Conservation (phyloP, 768 basidiomycete genomes). For the Pilatotrama ljubarskyi region DNA sequence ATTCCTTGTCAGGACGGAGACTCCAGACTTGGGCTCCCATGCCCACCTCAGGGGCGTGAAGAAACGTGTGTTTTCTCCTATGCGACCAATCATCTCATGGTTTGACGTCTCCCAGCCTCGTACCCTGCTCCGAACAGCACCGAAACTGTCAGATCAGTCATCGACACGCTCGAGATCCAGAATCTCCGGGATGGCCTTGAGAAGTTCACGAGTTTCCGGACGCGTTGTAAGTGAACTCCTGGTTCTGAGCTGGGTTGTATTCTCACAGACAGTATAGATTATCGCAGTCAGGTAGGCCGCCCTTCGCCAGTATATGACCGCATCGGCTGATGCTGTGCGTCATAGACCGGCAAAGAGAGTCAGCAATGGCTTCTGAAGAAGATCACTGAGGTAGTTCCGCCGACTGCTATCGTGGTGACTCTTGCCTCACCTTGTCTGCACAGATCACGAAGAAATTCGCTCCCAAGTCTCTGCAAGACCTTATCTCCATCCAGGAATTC, state of each 20-base stretch:
- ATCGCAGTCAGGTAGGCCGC: conserved; percentile 67
- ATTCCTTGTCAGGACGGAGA: conserved; percentile 62
- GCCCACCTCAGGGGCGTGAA: conserved; percentile 38
- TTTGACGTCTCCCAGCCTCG: conserved; percentile 38
- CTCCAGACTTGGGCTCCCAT: conserved; percentile 55
- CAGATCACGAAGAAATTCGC: conserved; percentile 69
- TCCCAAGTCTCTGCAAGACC: conserved; percentile 50
- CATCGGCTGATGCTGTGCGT: not conserved
- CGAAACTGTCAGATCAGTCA: conserved; percentile 56
- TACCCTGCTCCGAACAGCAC: conserved; percentile 64
- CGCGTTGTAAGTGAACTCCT: conserved; percentile 54
- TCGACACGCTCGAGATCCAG: conserved; percentile 65
- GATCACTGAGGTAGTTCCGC: conserved; percentile 55
- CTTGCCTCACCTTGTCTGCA: conserved; percentile 10
- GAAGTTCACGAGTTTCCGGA: conserved; percentile 70
- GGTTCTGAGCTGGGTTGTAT: conserved; percentile 3
- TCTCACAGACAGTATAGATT: conserved; percentile 44
- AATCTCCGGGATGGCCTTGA: conserved; percentile 65
- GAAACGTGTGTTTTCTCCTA: conserved; percentile 39
- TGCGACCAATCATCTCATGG: conserved; percentile 16
- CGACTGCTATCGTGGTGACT: not conserved
- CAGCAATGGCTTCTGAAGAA: conserved; percentile 75
- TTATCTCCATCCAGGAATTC: conserved; percentile 72
- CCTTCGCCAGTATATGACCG: not conserved
- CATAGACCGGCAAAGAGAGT: conserved; percentile 70